Conservation (phyloP, 768 basidiomycete genomes). For the Boletus rex-veris region DNA sequence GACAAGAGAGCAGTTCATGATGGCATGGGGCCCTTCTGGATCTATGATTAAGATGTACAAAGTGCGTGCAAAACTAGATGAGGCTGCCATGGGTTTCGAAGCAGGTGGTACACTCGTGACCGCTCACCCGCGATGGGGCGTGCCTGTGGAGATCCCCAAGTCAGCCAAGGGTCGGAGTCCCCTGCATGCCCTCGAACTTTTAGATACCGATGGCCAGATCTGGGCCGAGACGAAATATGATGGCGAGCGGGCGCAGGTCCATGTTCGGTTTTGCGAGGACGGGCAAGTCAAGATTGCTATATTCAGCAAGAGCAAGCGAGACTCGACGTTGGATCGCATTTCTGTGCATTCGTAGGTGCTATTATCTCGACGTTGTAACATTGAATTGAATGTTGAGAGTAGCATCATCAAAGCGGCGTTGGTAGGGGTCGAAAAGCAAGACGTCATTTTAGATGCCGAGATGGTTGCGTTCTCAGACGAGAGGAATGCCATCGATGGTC, state of each 20-base stretch:
- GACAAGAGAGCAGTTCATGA: constrained; percentile 61
- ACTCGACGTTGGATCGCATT: constrained; percentile 74
- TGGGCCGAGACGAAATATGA: constrained; percentile 96
- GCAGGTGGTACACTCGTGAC: constrained; percentile 22
- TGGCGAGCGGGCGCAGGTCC: constrained; percentile 92
- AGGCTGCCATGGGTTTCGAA: constrained; percentile 48
- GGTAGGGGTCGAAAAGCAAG: constrained; percentile 37
- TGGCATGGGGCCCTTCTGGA: constrained; percentile 61
- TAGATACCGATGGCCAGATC: constrained; percentile 33
- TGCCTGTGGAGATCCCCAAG: constrained; percentile 77
- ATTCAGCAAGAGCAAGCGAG: constrained; percentile 83
- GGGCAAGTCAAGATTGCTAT: constrained; percentile 56
- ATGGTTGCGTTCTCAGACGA: constrained; percentile 79
- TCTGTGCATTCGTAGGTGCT: constrained; percentile 51
- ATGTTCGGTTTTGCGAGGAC: constrained; percentile 52
- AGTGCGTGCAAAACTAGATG: constrained; percentile 55
- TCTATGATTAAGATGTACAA: constrained; percentile 53
- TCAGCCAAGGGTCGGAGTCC: constrained; percentile 70
- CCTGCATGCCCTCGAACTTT: constrained; percentile 47
- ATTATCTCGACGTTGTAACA: not conserved
- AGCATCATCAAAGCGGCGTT: constrained; percentile 64
- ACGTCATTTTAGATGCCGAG: constrained; percentile 75
- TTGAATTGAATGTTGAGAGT: constrained; percentile 5
- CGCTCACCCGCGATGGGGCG: constrained; percentile 47
- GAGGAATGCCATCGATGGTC: constrained; percentile 63